Evolutionary conservation across 805 yeast genomes (phyloP).

Genomic region (Yarrowia alimentaria): DNA sequence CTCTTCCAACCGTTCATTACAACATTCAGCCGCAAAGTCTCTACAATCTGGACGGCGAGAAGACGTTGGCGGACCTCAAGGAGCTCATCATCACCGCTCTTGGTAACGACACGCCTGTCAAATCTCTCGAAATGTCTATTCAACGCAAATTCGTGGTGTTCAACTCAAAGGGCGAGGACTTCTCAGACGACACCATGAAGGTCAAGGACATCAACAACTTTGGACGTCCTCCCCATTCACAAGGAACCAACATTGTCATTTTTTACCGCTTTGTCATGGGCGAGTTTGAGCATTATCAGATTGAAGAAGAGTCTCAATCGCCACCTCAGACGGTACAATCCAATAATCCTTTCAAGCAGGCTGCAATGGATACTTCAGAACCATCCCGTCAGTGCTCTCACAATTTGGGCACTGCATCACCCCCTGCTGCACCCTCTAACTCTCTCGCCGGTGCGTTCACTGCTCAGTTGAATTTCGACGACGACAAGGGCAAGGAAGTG

Average conservation of each 20-base stretch:
- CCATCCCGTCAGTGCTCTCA: too few species aligned
- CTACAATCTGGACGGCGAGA: slow-evolving; percentile 15
- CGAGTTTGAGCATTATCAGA: slow-evolving; percentile 3
- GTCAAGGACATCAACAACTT: slow-evolving; percentile 11
- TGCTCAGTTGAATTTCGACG: slow-evolving; percentile 11
- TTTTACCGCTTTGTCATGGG: slow-evolving; percentile 6
- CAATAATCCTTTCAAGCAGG: background rate
- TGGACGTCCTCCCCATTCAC: slow-evolving; percentile 15
- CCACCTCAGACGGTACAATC: background rate
- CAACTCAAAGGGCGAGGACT: slow-evolving; percentile 21
- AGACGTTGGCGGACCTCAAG: background rate
- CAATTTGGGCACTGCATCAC: background rate
- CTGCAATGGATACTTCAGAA: too few species aligned
- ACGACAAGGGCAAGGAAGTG: slow-evolving; percentile 14
- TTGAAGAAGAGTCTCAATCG: background rate
- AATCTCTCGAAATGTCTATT: slow-evolving; percentile 8
- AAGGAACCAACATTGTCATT: slow-evolving; percentile 10
- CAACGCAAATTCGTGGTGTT: slow-evolving; percentile 21
- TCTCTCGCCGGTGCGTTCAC: slow-evolving; percentile 16
- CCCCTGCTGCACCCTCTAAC: background rate
- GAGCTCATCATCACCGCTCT: background rate
- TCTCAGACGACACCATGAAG: slow-evolving; percentile 12
- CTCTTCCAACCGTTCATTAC: background rate
- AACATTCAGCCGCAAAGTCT: slow-evolving; percentile 17
- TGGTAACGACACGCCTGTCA: slow-evolving; percentile 11